These are phyloP conservation scores for Clavulina sp. DNA, from an alignment of 768 basidiomycete genomes.

Conservation along the genomic window DNA sequence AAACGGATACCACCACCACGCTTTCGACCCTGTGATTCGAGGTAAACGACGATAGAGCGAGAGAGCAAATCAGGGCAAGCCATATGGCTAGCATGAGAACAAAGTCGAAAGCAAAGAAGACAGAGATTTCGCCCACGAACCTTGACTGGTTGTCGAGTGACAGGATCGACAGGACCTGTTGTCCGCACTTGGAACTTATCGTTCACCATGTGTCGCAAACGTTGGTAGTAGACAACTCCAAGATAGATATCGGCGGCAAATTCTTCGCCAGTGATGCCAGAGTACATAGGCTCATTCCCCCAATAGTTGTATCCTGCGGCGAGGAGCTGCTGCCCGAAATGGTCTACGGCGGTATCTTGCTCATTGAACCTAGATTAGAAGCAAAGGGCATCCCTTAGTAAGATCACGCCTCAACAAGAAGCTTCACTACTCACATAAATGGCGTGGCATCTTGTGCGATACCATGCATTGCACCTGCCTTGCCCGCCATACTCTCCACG, in stretches of 20 bases:
- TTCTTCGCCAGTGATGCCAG: slow-evolving; percentile 96
- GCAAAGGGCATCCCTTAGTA: background rate
- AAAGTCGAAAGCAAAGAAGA: background rate
- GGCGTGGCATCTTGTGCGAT: slow-evolving; percentile 97
- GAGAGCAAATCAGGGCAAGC: background rate
- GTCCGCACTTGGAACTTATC: slow-evolving; percentile 99
- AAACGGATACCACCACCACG: slow-evolving; percentile 97
- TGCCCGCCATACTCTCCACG: slow-evolving; percentile 99
- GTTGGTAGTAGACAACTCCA: slow-evolving; percentile 96
- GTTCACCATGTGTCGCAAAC: slow-evolving; percentile 96
- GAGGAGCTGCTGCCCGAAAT: slow-evolving; percentile 88
- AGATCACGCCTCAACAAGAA: background rate
- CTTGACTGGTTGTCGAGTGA: slow-evolving; percentile 96
- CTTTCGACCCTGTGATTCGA: slow-evolving; percentile 63
- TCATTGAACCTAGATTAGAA: slow-evolving; percentile 59
- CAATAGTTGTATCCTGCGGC: slow-evolving; percentile 97
- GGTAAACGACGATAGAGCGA: background rate
- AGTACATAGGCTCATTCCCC: slow-evolving; percentile 99
- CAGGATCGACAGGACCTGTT: slow-evolving; percentile 88
- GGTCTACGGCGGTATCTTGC: slow-evolving; percentile 90
- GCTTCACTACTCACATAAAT: slow-evolving; percentile 52
- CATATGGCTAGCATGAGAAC: background rate
- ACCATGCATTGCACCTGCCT: slow-evolving; percentile 96
- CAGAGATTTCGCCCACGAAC: slow-evolving; percentile 26
- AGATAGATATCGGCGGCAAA: slow-evolving; percentile 98